These are phyloP conservation scores for Sporothrix humicola DNA, from an alignment of 2,329 filamentous ascomycete genomes.

Conservation along the genomic window DNA sequence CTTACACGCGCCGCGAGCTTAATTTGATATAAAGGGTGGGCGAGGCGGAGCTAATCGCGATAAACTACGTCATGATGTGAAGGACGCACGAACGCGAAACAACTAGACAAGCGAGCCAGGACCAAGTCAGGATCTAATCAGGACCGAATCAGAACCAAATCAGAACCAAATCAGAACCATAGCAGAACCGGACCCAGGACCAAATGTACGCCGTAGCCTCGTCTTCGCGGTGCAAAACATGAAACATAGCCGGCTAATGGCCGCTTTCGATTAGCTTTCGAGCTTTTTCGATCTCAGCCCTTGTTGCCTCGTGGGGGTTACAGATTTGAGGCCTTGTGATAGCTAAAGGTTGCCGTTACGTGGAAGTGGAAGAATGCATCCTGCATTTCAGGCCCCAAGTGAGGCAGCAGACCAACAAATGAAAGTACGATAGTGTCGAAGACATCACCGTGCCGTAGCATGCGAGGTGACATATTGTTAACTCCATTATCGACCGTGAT, in stretches of 20 bases:
- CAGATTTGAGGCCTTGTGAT: conserved; percentile 5
- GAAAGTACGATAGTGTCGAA: background rate
- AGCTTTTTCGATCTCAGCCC: background rate
- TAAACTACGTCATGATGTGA: conserved; percentile 27
- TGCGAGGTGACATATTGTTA: too few relatives aligned
- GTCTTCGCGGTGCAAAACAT: background rate
- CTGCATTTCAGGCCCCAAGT: background rate
- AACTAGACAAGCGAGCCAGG: background rate
- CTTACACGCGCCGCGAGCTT: background rate
- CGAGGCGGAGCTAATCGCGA: conserved; percentile 4
- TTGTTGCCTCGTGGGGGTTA: background rate
- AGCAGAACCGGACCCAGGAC: background rate
- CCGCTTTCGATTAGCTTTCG: background rate
- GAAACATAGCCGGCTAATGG: background rate
- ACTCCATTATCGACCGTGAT: too few relatives aligned
- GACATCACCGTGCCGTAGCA: background rate
- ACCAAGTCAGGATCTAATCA: too few relatives aligned
- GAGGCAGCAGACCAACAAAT: background rate
- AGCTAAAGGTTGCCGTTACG: background rate
- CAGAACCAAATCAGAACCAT: too few relatives aligned
- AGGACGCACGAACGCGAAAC: background rate
- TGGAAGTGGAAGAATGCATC: background rate
- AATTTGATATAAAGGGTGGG: background rate
- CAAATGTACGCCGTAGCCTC: conserved; percentile 14
- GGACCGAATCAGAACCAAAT: too few relatives aligned